Base-by-base conservation (phyloP, 2,329 filamentous ascomycete genomes). In the Aspergillus niger region DNA sequence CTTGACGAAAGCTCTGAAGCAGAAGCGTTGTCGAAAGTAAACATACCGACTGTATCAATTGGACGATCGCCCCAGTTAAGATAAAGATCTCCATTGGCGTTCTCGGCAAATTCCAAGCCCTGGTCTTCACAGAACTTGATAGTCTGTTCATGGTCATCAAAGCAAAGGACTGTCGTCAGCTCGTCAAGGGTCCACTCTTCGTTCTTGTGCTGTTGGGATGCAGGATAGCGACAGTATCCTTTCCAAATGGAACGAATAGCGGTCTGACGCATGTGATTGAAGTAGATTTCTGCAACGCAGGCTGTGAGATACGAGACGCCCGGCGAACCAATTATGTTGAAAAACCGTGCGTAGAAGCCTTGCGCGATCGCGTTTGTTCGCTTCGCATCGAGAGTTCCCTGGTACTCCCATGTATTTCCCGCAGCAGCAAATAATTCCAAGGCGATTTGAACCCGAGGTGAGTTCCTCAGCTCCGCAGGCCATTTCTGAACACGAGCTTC, bases 271-370 rank as follows among this genome's bases (percentile, higher is more conserved):
- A 89, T 76, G 26, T 83, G 75, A 57, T 83, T 84, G 73, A 89
- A 89, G 63, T 84, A 84, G 10, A 87, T 82, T 66, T 89, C 86
- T 1, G 85, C 84, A 24, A 87, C 84, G 71, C 86, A 89, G 7
- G 83, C 86, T 82, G 87, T 85, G 7, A 88, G 74, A 67, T 88
- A 89, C 0, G 86, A 85, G 1, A 86, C 80, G 32, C 79, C 76
- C 3, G 77, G 77, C 1, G 85, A 88, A 57, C 79, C 77, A 44
- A 89, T 72, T 17, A 86, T 67, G 8, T 76, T 78, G 79, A 86
- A 89, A 65, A 88, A 88, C 2, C 78, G 77, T 51, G 80, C 74
- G 72, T 83, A 86, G 62, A 88, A 85, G 26, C 83, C 82, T 63
- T 85, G 84, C 6, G 84, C 85, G 57, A 86, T 80, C 7, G 81